phyloP scores from a whole-genome alignment of 2,329 filamentous ascomycete species.

The Diaporthe batatas region DNA sequence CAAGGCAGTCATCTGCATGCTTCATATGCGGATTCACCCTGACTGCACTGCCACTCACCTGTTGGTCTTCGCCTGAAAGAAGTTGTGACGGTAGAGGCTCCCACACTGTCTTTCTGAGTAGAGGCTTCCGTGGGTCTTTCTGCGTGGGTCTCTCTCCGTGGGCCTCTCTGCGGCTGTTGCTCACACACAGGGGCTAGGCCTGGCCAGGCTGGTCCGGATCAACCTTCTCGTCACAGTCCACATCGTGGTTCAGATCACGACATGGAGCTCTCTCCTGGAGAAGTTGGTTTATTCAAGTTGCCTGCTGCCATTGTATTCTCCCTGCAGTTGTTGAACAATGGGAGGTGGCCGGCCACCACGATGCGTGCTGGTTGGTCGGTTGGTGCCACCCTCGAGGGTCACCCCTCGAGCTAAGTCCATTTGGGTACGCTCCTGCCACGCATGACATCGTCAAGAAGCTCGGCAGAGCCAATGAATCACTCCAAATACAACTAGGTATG shows the following conservation, averaged over 20 bases:
- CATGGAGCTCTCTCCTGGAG: neutral
- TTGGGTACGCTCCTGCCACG: too few relatives aligned
- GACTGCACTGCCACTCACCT: neutral
- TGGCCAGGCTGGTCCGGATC: neutral
- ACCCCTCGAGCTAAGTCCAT: neutral
- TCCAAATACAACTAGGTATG: neutral
- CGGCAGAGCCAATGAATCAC: constrained; percentile 21
- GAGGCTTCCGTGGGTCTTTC: neutral
- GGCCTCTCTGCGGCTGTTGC: neutral
- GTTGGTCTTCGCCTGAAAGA: neutral
- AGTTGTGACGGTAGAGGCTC: neutral
- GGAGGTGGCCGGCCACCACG: neutral
- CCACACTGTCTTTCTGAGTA: neutral
- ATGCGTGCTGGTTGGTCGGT: neutral
- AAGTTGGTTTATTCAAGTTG: neutral
- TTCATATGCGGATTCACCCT: neutral
- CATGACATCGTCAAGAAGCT: neutral
- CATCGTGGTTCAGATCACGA: neutral
- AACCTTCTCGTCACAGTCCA: neutral
- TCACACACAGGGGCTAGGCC: neutral
- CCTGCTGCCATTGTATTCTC: neutral
- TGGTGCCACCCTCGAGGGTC: neutral
- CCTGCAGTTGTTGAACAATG: neutral
- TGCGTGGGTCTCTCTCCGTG: too few relatives aligned
- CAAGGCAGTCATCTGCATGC: neutral